Evolutionary conservation across 257 asterid genomes (phyloP), one percentile per base, ranked within the genome.

Genomic region (Solanum stenotomum): DNA sequence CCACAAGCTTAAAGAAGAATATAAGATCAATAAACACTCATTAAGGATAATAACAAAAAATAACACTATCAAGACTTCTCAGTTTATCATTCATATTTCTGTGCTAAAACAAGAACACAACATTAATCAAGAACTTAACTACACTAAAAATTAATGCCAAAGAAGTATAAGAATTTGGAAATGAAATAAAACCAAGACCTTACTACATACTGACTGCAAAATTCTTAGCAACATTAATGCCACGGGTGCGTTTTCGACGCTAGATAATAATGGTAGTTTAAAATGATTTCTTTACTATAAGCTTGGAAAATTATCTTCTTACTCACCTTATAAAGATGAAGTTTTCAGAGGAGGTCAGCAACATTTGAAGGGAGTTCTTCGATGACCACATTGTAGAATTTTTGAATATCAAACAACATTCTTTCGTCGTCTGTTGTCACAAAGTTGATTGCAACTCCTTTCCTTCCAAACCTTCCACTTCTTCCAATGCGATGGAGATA

Each of bases 391-490:
- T 93, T 95, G 92, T 95, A 94, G 78, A 95, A 95, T 92, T 93
- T 94, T 93, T 94, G 98, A 81, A 94, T 95, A 83, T 95, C 98
- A 1, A 82, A 88, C 31, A 95, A 90, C 98, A 94, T 94, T 77
- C 90, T 92, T 84, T 95, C 98, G 6, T 95, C 98, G 0, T 94
- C 98, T 83, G 37, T 92, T 1, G 95, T 92, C 90, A 92, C 61
- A 72, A 95, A 94, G 86, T 94, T 94, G n/a, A 95, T 95, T 7
- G 98, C 92, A 29, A 94, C 98, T 4, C 98, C 98, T 70, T 94
- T 95, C 56, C 98, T 92, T 87, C 98, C 98, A 71, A 95, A 94
- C 86, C 98, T 88, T 42, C 98, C 98, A 89, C 96, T 93, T 88
- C 98, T 78, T 88, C 98, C 96, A 33, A 95, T 95, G 25, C 98